Conservation (phyloP, 108 stramenopile genomes). For the Cylindrotheca closterium region DNA sequence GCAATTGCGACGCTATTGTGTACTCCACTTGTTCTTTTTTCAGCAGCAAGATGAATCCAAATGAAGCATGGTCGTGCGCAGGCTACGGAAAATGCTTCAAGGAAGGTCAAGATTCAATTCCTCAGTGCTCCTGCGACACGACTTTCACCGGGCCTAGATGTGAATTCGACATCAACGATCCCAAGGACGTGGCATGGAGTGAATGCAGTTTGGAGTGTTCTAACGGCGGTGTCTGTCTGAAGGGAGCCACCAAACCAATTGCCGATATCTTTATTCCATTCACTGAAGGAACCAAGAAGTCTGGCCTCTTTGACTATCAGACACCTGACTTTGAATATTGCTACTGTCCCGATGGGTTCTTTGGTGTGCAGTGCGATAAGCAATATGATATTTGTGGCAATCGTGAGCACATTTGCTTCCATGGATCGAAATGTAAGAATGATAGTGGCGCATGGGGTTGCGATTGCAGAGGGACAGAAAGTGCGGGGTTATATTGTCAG, state of each 20-base stretch:
- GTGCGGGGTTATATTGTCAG: background rate
- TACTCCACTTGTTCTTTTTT: background rate
- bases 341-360: background rate
- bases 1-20: background rate
- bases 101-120: too few species aligned
- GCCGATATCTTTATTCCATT: background rate
- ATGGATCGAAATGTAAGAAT: background rate
- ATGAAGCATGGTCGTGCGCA: background rate
- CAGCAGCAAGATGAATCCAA: background rate
- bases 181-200: background rate
- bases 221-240: background rate
- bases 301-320: background rate
- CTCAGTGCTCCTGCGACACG: background rate
- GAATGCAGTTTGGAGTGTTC: background rate
- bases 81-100: background rate
- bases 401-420: background rate
- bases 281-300: background rate
- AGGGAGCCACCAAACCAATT: background rate
- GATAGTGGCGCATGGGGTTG: background rate
- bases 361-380: background rate
- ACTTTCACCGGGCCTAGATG: background rate
- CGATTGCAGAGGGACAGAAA: background rate
- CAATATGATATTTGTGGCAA: background rate
- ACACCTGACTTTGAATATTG: background rate
- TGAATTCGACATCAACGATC: background rate